A percentile compares a stretch with the other conserved stretches of the same genome.
phyloP scores from a whole-genome alignment of 768 basidiomycete genomes.

The Pleurotus pulmonarius region DNA sequence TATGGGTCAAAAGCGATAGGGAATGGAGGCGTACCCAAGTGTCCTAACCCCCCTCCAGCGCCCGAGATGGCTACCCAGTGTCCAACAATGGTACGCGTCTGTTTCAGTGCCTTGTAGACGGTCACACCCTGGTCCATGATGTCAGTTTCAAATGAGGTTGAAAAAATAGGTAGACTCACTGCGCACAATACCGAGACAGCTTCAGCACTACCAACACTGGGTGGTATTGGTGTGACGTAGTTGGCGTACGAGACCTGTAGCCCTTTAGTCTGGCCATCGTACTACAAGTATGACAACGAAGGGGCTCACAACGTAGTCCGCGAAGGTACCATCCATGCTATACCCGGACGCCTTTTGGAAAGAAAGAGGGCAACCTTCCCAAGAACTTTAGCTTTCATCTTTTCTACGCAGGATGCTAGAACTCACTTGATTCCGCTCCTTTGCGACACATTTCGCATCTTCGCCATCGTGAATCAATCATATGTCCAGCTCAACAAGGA shows the following conservation, averaged over 20 bases:
- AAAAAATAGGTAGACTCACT: slow-evolving; percentile 27
- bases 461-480: not conserved
- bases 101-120: slow-evolving; percentile 76
- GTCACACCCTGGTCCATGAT: slow-evolving; percentile 58
- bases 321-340: slow-evolving; percentile 67
- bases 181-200: slow-evolving; percentile 75
- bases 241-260: slow-evolving; percentile 55
- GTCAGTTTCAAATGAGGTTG: not conserved
- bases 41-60: slow-evolving; percentile 77
- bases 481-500: not conserved
- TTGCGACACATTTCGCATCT: slow-evolving; percentile 71
- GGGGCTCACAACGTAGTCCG: slow-evolving; percentile 50
- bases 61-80: slow-evolving; percentile 74
- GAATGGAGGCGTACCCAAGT: slow-evolving; percentile 47
- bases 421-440: slow-evolving; percentile 49
- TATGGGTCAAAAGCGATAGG: not conserved
- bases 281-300: not conserved
- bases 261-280: not conserved
- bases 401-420: not conserved
- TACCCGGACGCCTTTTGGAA: slow-evolving; percentile 52
- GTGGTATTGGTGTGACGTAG: slow-evolving; percentile 77
- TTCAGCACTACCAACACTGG: slow-evolving; percentile 52
- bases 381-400: not conserved
- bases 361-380: slow-evolving; percentile 23
- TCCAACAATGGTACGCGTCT: slow-evolving; percentile 53